Percentiles rank a stretch among this genome's conserved stretches.
Evolutionary conservation across 2,329 filamentous ascomycete species (phyloP).

Genomic region (Thielaviopsis euricoi): DNA sequence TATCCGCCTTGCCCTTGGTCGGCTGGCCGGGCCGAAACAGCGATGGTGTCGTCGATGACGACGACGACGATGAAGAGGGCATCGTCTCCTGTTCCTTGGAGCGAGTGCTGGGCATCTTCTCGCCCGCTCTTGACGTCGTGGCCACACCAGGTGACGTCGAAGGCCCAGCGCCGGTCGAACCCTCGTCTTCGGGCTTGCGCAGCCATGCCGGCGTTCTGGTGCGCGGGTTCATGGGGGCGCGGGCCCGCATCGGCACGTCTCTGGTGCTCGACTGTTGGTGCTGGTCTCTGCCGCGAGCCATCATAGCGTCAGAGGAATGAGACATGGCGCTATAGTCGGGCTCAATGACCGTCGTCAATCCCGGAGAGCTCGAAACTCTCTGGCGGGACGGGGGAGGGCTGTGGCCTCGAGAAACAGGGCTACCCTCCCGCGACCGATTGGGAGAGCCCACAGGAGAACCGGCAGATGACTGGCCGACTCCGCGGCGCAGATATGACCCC

Average conservation of each 20-base stretch:
- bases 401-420: conserved; percentile 47
- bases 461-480: conserved; percentile 11
- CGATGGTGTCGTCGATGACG: not conserved
- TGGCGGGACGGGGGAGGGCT: conserved; percentile 50
- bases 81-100: not conserved
- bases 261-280: not conserved
- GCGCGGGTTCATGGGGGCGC: not conserved
- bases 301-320: not conserved
- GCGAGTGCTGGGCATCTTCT: not conserved
- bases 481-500: conserved; percentile 21
- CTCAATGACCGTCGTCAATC: conserved; percentile 54
- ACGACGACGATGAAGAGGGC: not conserved
- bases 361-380: conserved; percentile 45
- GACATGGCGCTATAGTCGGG: conserved; percentile 36
- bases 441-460: conserved; percentile 37
- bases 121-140: not conserved
- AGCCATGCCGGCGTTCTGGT: not conserved
- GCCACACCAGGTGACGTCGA: not conserved
- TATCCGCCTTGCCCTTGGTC: conserved; percentile 4
- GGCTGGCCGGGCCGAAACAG: not conserved
- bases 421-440: conserved; percentile 45
- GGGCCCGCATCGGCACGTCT: not conserved
- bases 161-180: not conserved
- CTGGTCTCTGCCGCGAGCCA: no score
- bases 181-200: not conserved